A percentile compares a stretch with the other conserved stretches of the same genome.
phyloP scores from a whole-genome alignment of 192 early-diverging fungal species.

The Backusella tuberculispora region DNA sequence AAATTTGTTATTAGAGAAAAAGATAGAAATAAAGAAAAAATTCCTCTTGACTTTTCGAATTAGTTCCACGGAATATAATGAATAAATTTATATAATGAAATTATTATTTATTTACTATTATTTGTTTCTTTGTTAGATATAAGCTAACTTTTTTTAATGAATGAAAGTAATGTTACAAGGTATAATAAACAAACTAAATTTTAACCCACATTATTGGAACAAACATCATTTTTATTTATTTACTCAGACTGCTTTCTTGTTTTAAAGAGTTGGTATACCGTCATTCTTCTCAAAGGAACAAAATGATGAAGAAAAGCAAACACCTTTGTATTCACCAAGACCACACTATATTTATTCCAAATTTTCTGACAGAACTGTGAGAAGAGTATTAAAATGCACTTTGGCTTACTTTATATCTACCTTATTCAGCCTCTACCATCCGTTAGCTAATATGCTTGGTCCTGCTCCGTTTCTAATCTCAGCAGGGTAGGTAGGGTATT shows the following conservation, averaged over 20 bases:
- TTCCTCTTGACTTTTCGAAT: not conserved
- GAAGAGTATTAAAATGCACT: conserved; percentile 46
- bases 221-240: conserved; percentile 12
- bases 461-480: conserved; percentile 42
- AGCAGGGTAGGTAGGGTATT: conserved; percentile 19
- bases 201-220: not conserved
- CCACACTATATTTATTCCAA: conserved; percentile 32
- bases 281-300: not conserved
- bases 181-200: conserved; percentile 4
- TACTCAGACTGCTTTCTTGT: not conserved
- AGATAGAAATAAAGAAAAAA: not conserved
- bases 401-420: conserved; percentile 42
- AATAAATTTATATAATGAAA: not conserved
- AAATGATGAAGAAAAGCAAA: conserved; percentile 5
- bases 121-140: conserved; percentile 10
- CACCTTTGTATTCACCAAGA: not conserved
- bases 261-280: not conserved
- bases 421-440: conserved; percentile 39
- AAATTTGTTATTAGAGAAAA: not conserved
- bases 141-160: not conserved
- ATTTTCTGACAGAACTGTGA: conserved; percentile 41
- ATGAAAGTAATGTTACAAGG: conserved; percentile 5
- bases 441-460: conserved; percentile 31
- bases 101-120: not conserved
- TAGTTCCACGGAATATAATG: conserved; percentile 6